Percentiles rank a stretch among this genome's conserved stretches.
Conservation (phyloP, 345 rosid species). For the Linum lewisii region DNA sequence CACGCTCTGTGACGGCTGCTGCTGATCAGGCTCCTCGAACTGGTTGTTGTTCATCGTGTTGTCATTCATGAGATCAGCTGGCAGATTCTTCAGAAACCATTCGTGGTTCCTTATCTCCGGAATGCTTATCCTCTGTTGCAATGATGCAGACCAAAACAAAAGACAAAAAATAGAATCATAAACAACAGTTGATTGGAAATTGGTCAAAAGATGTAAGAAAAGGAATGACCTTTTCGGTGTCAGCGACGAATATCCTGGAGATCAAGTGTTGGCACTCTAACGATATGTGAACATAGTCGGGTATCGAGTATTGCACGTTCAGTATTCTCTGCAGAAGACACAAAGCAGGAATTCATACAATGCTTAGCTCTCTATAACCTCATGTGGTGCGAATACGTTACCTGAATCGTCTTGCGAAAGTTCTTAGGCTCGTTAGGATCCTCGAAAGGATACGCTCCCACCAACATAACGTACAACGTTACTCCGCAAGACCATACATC, state of each 20-base stretch:
- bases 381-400: conserved; percentile 20
- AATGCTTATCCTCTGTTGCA: conserved; percentile 74
- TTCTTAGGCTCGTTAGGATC: conserved; percentile 97
- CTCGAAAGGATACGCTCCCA: conserved; percentile 98
- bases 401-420: conserved; percentile 86
- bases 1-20: conserved; percentile 66
- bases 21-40: conserved; percentile 82
- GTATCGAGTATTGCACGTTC: conserved; percentile 93
- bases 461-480: conserved; percentile 90
- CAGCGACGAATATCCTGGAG: conserved; percentile 92
- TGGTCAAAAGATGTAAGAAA: neutral
- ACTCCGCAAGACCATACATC: conserved; percentile 99
- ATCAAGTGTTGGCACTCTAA: conserved; percentile 84
- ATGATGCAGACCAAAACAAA: conserved; percentile 2
- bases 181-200: neutral
- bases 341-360: conserved; percentile 5
- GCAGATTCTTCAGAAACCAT: conserved; percentile 95
- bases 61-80: conserved; percentile 72
- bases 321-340: conserved; percentile 62
- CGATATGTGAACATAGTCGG: conserved; percentile 86
- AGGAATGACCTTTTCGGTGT: conserved; percentile 66
- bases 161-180: neutral
- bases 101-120: conserved; percentile 82
- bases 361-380: neutral
- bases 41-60: conserved; percentile 31